Evolutionary conservation across 306 rosid genomes (phyloP).

Genomic region (Mimosa bimucronata): DNA sequence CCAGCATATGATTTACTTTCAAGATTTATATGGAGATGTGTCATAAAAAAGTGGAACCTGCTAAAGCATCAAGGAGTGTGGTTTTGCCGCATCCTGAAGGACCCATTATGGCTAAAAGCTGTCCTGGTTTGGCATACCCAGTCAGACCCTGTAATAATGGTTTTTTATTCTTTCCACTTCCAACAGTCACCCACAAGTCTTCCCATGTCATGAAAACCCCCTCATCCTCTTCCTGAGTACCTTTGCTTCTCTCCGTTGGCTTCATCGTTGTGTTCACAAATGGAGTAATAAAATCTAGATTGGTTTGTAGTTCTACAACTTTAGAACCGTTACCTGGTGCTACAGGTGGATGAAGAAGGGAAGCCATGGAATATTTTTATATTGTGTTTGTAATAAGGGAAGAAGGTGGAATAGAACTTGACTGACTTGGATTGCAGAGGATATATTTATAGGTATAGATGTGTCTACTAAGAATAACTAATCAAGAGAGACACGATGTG

Average conservation of each 20-base stretch:
- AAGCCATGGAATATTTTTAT: background rate
- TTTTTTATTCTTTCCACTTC: constrained; percentile 27
- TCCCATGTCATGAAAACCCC: constrained; percentile 36
- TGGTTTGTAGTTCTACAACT: background rate
- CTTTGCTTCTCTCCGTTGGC: background rate
- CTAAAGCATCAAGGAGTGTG: constrained; percentile 72
- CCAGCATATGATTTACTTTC: background rate
- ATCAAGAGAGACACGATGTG: background rate
- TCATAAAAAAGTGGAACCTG: constrained; percentile 44
- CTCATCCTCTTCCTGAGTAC: background rate
- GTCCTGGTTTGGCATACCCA: constrained; percentile 67
- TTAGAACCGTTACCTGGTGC: background rate
- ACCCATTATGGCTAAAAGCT: constrained; percentile 77
- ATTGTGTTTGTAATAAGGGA: background rate
- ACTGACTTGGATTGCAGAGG: background rate
- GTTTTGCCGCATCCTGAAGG: constrained; percentile 82
- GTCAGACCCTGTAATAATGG: constrained; percentile 46
- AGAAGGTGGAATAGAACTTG: background rate
- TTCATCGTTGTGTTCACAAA: background rate
- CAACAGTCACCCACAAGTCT: constrained; percentile 41
- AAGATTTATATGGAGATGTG: background rate
- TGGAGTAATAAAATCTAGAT: background rate
- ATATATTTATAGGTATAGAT: background rate
- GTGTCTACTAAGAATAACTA: background rate
- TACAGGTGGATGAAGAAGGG: background rate